Evolutionary conservation across 148 eudicot genomes (phyloP).

Genomic region (Diospyros lotus): DNA sequence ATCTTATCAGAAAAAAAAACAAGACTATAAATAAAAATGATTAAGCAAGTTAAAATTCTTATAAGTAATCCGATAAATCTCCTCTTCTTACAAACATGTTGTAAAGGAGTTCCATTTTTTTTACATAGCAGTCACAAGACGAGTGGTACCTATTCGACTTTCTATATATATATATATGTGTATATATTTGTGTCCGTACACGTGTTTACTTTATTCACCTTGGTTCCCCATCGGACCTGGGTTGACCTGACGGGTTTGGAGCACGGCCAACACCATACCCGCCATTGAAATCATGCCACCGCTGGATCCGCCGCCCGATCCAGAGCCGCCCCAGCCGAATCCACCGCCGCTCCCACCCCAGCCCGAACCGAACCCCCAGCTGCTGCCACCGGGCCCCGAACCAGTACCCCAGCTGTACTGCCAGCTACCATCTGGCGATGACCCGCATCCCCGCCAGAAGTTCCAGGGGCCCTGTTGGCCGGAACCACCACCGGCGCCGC

Average conservation of each 20-base stretch:
- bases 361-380: conserved; percentile 8
- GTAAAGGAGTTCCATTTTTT: too few relatives aligned
- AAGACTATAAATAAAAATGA: too few relatives aligned
- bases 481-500: not conserved
- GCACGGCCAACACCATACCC: not conserved
- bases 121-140: too few relatives aligned
- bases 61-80: too few relatives aligned
- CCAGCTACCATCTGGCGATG: conserved; percentile 7
- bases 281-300: not conserved
- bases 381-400: not conserved
- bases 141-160: too few relatives aligned
- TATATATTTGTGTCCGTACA: too few relatives aligned
- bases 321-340: conserved; percentile 2
- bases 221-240: not conserved
- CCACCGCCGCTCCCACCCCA: not conserved
- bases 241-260: not conserved
- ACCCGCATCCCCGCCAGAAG: conserved; percentile 2
- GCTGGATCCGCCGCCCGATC: not conserved
- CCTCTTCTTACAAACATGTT: too few relatives aligned
- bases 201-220: too few relatives aligned
- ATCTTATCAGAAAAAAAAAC: too few relatives aligned
- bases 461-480: not conserved
- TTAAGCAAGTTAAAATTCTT: too few relatives aligned
- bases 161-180: too few relatives aligned
- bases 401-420: conserved; percentile 9